These are phyloP conservation scores for Pseudodiploospora longispora DNA, from an alignment of 2,329 filamentous ascomycete genomes.

Conservation along the genomic window DNA sequence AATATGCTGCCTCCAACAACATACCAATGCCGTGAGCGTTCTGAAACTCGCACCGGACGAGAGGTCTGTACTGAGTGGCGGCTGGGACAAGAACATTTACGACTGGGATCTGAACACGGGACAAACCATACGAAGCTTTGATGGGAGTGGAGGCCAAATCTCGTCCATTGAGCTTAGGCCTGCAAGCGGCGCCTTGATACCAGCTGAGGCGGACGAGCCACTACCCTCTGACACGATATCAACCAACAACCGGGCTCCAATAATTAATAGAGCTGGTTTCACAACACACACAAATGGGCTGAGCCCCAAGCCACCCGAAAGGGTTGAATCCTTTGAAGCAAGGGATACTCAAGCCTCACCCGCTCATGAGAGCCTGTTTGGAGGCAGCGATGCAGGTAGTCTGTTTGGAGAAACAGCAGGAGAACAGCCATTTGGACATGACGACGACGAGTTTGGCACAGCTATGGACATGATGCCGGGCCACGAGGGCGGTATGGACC, in stretches of 20 bases:
- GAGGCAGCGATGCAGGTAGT: conserved; percentile 69
- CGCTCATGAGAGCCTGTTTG: conserved; percentile 73
- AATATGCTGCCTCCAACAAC: conserved; percentile 71
- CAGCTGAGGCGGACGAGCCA: conserved; percentile 58
- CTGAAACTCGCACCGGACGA: conserved; percentile 78
- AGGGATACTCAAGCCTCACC: conserved; percentile 55
- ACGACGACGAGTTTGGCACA: conserved; percentile 76
- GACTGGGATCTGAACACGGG: conserved; percentile 96
- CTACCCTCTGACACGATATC: conserved; percentile 60
- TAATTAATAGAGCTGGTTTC: conserved; percentile 39
- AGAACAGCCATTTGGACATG: conserved; percentile 60
- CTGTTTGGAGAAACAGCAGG: conserved; percentile 73
- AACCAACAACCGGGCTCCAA: conserved; percentile 61
- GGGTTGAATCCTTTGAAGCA: conserved; percentile 19
- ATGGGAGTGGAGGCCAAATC: conserved; percentile 73
- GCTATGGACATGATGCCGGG: conserved; percentile 53
- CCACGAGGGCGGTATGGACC: conserved; percentile 32
- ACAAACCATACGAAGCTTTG: conserved; percentile 65
- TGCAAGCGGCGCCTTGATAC: conserved; percentile 64
- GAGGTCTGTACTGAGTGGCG: conserved; percentile 78
- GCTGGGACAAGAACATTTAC: conserved; percentile 90
- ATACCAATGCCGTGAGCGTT: conserved; percentile 88
- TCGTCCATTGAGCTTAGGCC: conserved; percentile 82
- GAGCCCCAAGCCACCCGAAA: conserved; percentile 10
- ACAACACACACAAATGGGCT: conserved; percentile 16